Evolutionary conservation across 2,329 filamentous ascomycete genomes (phyloP).

Genomic region (Trichophyton verrucosum): DNA sequence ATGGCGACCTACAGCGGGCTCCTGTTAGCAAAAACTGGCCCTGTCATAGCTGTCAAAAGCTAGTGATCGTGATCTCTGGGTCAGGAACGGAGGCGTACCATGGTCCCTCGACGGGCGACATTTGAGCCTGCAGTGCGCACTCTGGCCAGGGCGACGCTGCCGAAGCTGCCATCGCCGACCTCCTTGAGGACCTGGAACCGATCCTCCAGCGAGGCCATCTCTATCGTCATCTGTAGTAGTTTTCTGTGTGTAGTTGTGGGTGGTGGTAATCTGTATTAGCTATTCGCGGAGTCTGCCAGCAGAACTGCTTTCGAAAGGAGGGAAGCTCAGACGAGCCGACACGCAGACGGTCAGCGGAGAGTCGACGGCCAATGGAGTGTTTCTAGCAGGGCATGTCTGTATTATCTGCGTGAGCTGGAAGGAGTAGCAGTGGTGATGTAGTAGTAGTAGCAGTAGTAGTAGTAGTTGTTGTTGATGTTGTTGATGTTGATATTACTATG

Average conservation of each 20-base stretch:
- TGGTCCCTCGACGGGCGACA: conserved; percentile 76
- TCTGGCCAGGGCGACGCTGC: conserved; percentile 82
- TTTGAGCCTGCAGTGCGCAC: conserved; percentile 81
- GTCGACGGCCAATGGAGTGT: background rate
- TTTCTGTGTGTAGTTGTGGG: background rate
- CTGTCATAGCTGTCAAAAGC: background rate
- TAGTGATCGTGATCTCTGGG: background rate
- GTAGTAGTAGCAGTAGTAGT: too few relatives aligned
- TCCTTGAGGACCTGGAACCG: conserved; percentile 96
- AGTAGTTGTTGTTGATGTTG: background rate
- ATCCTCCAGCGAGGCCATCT: conserved; percentile 58
- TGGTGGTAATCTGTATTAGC: conserved; percentile 18
- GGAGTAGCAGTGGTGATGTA: background rate
- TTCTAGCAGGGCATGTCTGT: conserved; percentile 1
- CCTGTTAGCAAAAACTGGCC: too few relatives aligned
- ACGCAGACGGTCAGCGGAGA: background rate
- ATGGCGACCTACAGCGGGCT: conserved; percentile 63
- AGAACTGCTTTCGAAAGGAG: conserved; percentile 1
- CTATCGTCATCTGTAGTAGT: conserved; percentile 18
- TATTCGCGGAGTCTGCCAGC: conserved; percentile 16
- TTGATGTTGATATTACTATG: background rate
- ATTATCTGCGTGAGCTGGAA: background rate
- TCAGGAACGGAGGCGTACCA: conserved; percentile 45
- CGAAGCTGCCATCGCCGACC: conserved; percentile 97
- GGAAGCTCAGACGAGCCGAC: background rate